Evolutionary conservation across 1,139 yeast genomes (phyloP).

Genomic region (Debaryomyces coudertii): DNA sequence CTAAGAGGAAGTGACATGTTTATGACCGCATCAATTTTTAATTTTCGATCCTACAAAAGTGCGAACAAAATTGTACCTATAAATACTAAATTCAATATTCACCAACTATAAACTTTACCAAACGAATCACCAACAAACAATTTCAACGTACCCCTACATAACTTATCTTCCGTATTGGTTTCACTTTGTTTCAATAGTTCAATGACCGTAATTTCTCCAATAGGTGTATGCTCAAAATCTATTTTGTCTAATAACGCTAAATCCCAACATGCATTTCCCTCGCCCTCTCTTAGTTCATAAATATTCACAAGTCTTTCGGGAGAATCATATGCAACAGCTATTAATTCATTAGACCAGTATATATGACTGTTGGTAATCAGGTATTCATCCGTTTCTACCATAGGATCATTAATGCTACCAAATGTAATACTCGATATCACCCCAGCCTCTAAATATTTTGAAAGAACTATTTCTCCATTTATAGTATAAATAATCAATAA

Average conservation of each 20-base stretch:
- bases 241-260: constrained; percentile 25
- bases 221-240: constrained; percentile 16
- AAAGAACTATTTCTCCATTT: constrained; percentile 53
- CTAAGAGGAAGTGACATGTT: neutral
- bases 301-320: constrained; percentile 23
- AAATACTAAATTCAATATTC: neutral
- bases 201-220: constrained; percentile 27
- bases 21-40: constrained; percentile 1
- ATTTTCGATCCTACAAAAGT: neutral
- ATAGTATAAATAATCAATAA: constrained; percentile 47
- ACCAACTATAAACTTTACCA: constrained; percentile 40
- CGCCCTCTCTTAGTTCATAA: constrained; percentile 24
- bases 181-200: constrained; percentile 36
- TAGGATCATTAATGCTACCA: constrained; percentile 36
- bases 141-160: constrained; percentile 36
- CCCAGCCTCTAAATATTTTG: constrained; percentile 20
- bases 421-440: constrained; percentile 30
- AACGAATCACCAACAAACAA: constrained; percentile 41
- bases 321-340: constrained; percentile 30
- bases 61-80: neutral
- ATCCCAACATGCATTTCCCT: constrained; percentile 25
- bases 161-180: constrained; percentile 39
- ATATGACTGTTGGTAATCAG: constrained; percentile 31
- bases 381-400: constrained; percentile 29
- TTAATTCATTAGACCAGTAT: constrained; percentile 44